phyloP scores from a whole-genome alignment of 345 rosid species.

The Populus ilicifolia region DNA sequence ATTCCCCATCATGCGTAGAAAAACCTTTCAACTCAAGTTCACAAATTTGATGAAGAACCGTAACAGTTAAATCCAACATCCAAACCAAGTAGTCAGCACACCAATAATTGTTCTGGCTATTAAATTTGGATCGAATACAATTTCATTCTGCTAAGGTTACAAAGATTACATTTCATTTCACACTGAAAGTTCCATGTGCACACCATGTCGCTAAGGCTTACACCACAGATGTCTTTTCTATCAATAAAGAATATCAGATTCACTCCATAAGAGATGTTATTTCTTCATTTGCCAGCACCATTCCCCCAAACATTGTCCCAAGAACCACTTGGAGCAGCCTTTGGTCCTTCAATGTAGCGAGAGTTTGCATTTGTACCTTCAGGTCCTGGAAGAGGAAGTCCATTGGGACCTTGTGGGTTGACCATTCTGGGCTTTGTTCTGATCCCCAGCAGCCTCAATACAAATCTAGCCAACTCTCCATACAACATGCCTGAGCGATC shows the following conservation, averaged over 20 bases:
- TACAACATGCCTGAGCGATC: conserved; percentile 70
- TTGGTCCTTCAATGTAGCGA: conserved; percentile 57
- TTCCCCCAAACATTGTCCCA: conserved; percentile 83
- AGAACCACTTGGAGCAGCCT: conserved; percentile 55
- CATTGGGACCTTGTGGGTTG: conserved; percentile 48
- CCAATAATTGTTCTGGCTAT: not conserved
- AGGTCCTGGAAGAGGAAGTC: conserved; percentile 46
- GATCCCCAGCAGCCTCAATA: conserved; percentile 62
- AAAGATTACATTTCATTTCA: not conserved
- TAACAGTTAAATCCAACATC: not conserved
- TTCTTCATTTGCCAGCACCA: conserved; percentile 5
- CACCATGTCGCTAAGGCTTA: not conserved
- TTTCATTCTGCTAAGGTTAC: not conserved
- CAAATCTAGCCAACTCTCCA: conserved; percentile 85
- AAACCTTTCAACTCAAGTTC: not conserved
- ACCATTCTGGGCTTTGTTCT: conserved; percentile 53
- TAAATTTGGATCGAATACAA: not conserved
- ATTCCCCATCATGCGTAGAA: not conserved
- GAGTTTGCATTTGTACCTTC: conserved; percentile 23
- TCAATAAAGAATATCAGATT: not conserved
- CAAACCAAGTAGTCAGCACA: not conserved
- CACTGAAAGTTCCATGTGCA: not conserved
- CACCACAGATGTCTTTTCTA: not conserved
- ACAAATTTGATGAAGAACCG: not conserved
- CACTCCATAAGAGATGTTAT: not conserved